Evolutionary conservation across 768 basidiomycete species (phyloP).

Genomic region (Leccinum ochraceum): DNA sequence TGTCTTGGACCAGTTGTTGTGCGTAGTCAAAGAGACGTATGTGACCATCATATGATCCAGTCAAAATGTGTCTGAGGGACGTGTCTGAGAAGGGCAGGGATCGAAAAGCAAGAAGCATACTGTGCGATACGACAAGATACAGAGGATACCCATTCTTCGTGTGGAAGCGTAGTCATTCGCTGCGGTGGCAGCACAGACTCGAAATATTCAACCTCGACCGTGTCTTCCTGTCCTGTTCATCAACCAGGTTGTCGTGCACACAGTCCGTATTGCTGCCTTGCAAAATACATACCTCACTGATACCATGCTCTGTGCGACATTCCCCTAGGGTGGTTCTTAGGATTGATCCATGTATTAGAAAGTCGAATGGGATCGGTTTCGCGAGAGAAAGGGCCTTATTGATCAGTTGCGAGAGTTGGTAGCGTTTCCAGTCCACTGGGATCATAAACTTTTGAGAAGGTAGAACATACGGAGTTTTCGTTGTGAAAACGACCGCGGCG

Average conservation of each 20-base stretch:
- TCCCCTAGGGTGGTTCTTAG: slow-evolving; percentile 68
- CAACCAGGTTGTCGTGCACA: slow-evolving; percentile 8
- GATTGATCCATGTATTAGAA: slow-evolving; percentile 82
- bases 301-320: slow-evolving; percentile 70
- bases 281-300: slow-evolving; percentile 56
- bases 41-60: slow-evolving; percentile 79
- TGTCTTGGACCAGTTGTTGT: slow-evolving; percentile 52
- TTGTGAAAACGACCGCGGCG: slow-evolving; percentile 22
- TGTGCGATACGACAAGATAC: slow-evolving; percentile 32
- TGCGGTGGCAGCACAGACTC: slow-evolving; percentile 87
- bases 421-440: slow-evolving; percentile 88
- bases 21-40: slow-evolving; percentile 75
- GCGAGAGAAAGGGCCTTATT: slow-evolving; percentile 85
- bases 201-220: slow-evolving; percentile 90
- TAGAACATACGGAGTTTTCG: slow-evolving; percentile 21
- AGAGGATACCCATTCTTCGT: slow-evolving; percentile 87
- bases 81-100: neutral
- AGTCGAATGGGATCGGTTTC: slow-evolving; percentile 88
- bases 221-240: slow-evolving; percentile 65
- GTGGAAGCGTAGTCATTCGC: slow-evolving; percentile 73
- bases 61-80: slow-evolving; percentile 60
- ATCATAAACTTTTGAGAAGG: slow-evolving; percentile 87
- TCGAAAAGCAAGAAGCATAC: slow-evolving; percentile 9
- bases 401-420: slow-evolving; percentile 94
- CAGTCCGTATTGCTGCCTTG: neutral